These are phyloP conservation scores for Myriosclerotinia curreyana DNA, from an alignment of 2,329 filamentous ascomycete genomes.

Conservation along the genomic window DNA sequence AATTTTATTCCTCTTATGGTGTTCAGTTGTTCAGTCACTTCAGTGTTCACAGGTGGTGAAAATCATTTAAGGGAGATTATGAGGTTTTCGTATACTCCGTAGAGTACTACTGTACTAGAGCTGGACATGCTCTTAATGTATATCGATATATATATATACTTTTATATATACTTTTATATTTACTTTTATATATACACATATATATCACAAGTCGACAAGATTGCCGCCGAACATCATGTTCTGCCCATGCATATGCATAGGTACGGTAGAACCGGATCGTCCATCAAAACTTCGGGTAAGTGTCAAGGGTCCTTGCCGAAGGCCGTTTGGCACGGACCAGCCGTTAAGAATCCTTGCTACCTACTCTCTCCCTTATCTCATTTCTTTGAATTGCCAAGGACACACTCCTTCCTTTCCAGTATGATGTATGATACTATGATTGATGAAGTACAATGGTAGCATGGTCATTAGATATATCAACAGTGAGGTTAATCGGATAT, in stretches of 20 bases:
- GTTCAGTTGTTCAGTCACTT: too few species aligned
- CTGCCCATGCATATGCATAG: not conserved
- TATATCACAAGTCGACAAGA: not conserved
- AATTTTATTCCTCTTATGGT: slow-evolving; percentile 10
- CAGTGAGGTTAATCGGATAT: not conserved
- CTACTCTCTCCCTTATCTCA: slow-evolving; percentile 9
- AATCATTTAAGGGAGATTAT: not conserved
- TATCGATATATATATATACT: not conserved
- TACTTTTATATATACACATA: not conserved
- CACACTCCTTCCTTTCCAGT: not conserved
- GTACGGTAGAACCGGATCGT: slow-evolving; percentile 20
- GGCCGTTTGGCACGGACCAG: slow-evolving; percentile 20
- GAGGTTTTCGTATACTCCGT: not conserved
- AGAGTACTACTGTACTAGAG: too few species aligned
- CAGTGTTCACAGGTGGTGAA: too few species aligned
- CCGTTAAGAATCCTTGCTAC: slow-evolving; percentile 20
- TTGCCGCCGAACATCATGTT: slow-evolving; percentile 8
- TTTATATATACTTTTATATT: too few species aligned
- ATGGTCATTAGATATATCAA: not conserved
- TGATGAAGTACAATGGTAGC: not conserved
- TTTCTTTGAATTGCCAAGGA: not conserved
- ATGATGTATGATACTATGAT: not conserved
- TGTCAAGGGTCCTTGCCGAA: slow-evolving; percentile 20
- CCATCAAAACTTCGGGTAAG: slow-evolving; percentile 19
- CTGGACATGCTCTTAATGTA: not conserved